Evolutionary conservation across 208 protist species (phyloP), one percentile per base, ranked within the genome.

Genomic region (Crithidia bombi): DNA sequence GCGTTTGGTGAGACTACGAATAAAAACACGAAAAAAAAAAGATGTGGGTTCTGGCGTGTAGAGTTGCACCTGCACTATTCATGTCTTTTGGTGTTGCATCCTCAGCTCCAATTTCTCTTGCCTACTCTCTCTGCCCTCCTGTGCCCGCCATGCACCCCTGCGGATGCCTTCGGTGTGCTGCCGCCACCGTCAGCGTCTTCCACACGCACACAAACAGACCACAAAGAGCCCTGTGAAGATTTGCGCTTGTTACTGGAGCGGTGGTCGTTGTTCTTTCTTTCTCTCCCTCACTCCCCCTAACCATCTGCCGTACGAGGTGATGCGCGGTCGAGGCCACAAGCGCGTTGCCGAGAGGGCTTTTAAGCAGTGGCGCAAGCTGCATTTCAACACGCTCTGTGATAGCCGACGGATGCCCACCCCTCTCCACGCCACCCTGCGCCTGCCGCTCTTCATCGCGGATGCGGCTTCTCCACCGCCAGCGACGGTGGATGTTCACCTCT

Each of bases 361-460:
- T 23, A 41, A 70, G 47, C 71, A 44, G 23, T 77, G 71, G 71
- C 47, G 38, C 23, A 35, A 46, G 17, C 56, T 77, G 11, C 33
- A 46, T 64, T 70, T 67, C 57, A 30, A 64, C 36, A 14, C 9
- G 0, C 56, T 77, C 1, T 49, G 49, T 28, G 32, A 71, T 33
- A 19, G 47, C 47, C 38, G 30, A 4, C 44, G 43, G 3, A 33
- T 69, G 58, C 65, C 65, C 32, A 69, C 66, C 5, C 73, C 65
- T 9, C 19, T 69, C 23, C 35, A 56, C 51, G 61, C 52, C 2
- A 69, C 58, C 15, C 25, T 79, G 15, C 65, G 47, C 14, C 61
- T 79, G 0, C 73, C 73, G 23, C 33, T 73, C n/a, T 43, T 51
- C 30, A 19, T 0, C 26, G 28, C 51, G n/a, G 26, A 0, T 25